Evolutionary conservation across 169 alveolate species (phyloP).

Genomic region (Eimeria maxima): DNA sequence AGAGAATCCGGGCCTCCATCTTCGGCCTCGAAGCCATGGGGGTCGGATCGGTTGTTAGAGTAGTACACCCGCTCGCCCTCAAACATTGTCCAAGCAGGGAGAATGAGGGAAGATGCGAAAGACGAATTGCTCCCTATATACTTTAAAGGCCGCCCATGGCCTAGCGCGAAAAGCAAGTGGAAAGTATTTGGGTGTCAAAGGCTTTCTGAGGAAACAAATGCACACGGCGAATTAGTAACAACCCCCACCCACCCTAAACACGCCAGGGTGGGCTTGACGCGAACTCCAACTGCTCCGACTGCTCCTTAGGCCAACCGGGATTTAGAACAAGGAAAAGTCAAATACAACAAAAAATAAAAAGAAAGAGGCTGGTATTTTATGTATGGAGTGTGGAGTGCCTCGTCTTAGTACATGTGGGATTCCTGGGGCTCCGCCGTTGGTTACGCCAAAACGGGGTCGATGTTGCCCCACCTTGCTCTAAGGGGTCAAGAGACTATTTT

Average conservation of each 20-base stretch:
- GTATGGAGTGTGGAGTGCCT: neutral
- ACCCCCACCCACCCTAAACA: constrained; percentile 69
- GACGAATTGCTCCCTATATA: neutral
- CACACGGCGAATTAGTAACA: neutral
- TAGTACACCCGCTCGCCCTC: constrained; percentile 71
- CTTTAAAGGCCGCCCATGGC: constrained; percentile 20
- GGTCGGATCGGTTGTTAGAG: constrained; percentile 63
- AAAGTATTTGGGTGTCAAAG: neutral
- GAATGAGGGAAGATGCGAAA: neutral
- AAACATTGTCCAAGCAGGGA: constrained; percentile 21
- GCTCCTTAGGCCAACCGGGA: neutral
- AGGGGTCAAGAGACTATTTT: neutral
- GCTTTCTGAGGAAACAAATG: neutral
- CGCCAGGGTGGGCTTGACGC: constrained; percentile 13
- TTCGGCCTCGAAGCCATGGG: constrained; percentile 71
- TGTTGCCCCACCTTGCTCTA: neutral
- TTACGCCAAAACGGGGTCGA: constrained; percentile 13
- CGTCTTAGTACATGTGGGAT: neutral
- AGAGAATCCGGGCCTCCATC: constrained; percentile 74
- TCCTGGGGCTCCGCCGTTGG: constrained; percentile 62
- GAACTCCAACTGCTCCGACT: neutral
- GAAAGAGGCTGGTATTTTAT: neutral
- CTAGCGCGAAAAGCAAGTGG: neutral
- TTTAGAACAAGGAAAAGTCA: neutral
- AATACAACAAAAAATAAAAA: neutral